Conservation (phyloP, 306 rosid species). For the Dalbergia cultrata region DNA sequence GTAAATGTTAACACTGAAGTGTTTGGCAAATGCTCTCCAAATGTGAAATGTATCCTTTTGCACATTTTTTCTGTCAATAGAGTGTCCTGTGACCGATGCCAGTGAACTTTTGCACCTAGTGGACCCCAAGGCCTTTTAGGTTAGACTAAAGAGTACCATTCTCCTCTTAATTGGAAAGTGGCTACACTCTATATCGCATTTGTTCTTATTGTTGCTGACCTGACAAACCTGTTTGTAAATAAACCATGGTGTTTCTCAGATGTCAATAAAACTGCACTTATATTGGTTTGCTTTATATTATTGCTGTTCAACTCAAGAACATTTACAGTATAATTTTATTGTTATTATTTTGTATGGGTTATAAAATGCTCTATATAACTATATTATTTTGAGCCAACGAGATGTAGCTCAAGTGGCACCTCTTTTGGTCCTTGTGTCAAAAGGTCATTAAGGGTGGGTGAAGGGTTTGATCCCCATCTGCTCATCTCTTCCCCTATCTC, state of each 20-base stretch:
- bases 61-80: background rate
- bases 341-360: too few species aligned
- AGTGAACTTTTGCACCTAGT: background rate
- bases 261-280: background rate
- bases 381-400: background rate
- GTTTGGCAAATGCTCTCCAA: constrained; percentile 7
- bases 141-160: background rate
- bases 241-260: background rate
- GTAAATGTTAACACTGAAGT: background rate
- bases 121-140: background rate
- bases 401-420: too few species aligned
- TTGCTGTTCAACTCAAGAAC: constrained; percentile 5
- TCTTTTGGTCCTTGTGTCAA: too few species aligned
- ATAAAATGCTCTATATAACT: background rate
- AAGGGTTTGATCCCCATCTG: too few species aligned
- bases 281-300: background rate
- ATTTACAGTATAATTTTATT: background rate
- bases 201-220: background rate
- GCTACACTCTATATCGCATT: background rate
- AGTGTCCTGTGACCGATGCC: background rate
- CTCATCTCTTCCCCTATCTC: too few species aligned
- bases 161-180: background rate
- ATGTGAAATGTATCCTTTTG: background rate
- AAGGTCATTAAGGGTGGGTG: too few species aligned
- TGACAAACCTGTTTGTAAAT: background rate